Evolutionary conservation across 2,329 filamentous ascomycete species (phyloP), one percentile per base, ranked within the genome.

Genomic region (Stachybotrys chartarum): DNA sequence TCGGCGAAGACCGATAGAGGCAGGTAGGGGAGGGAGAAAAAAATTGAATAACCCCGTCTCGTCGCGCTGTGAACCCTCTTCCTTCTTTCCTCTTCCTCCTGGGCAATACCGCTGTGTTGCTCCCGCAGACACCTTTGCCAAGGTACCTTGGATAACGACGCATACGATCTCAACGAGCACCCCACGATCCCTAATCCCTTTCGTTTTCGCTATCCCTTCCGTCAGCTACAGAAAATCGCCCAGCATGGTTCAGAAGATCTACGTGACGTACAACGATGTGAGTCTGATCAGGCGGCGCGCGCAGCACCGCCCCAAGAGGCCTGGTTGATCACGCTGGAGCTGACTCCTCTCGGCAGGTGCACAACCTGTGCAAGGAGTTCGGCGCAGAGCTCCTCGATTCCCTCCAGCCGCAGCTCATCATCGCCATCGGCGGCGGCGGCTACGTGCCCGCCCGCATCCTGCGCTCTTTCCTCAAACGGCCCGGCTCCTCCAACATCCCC

Each of bases 371-470:
- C 80, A 89, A 97, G 76, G 81, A 87, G 69, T 85, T 91, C 17
- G 94, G 92, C 45, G 81, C 84, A 60, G 78, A 80, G 65, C 95
- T 97, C 71, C 85, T 99, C 65, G 78, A 86, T 70, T 84, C 90
- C 16, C 91, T 96, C 80, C 82, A 91, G 70, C 94, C 94, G 45
- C 90, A 96, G 73, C 88, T 99, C 64, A 96, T 99, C 82, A 96
- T 99, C 73, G 94, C 94, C 70, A 97, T 97, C 72, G 94, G 94
- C 66, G 94, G 94, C 61, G 94, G 94, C 66, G 94, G 94, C 67
- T 99, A 97, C 75, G 91, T 99, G 46, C 94, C 94, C 58, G 94
- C 94, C 50, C 90, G 94, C 66, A 99, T 99, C 72, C 84, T 99
- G 61, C 90, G 94, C 60, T 97, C 94, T 18, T 99, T 99, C 81